Conservation (phyloP, 768 basidiomycete species). For the Russula foetens region DNA sequence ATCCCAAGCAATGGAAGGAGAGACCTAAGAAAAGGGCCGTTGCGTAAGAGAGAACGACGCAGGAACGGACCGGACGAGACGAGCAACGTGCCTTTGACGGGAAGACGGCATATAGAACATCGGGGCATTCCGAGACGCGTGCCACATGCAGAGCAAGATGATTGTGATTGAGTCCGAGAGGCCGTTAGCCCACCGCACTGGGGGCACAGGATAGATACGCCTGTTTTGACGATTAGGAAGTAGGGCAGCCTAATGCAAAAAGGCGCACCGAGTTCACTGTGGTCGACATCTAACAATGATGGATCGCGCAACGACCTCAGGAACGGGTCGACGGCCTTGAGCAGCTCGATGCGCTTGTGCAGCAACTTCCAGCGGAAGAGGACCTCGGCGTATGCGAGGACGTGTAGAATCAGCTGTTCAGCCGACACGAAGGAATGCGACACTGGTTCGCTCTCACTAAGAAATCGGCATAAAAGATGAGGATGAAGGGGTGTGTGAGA, state of each 20-base stretch:
- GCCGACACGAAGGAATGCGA: slow-evolving; percentile 19
- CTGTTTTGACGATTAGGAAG: slow-evolving; percentile 20
- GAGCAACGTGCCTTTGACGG: slow-evolving; percentile 52
- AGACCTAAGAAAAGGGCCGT: slow-evolving; percentile 39
- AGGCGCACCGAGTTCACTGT: slow-evolving; percentile 20
- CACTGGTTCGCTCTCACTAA: neutral
- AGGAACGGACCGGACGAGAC: neutral
- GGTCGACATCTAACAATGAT: slow-evolving; percentile 14
- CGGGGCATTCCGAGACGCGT: slow-evolving; percentile 37
- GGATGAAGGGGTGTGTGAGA: too few species aligned
- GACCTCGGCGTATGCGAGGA: slow-evolving; percentile 66
- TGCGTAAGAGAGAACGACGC: neutral
- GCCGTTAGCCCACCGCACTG: slow-evolving; percentile 22
- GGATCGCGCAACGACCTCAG: neutral
- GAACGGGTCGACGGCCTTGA: slow-evolving; percentile 48
- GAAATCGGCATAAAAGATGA: neutral
- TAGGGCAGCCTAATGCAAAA: neutral
- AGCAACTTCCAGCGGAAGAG: slow-evolving; percentile 66
- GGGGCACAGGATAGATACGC: slow-evolving; percentile 22
- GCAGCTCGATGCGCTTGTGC: slow-evolving; percentile 62
- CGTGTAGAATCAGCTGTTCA: slow-evolving; percentile 42
- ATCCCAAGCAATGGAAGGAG: slow-evolving; percentile 47
- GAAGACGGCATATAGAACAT: slow-evolving; percentile 71
- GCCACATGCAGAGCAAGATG: slow-evolving; percentile 37
- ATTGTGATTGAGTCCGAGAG: slow-evolving; percentile 44